A percentile compares a stretch with the other conserved stretches of the same genome.
phyloP scores from a whole-genome alignment of 805 yeast genomes.

The Hanseniaspora mollemarum region DNA sequence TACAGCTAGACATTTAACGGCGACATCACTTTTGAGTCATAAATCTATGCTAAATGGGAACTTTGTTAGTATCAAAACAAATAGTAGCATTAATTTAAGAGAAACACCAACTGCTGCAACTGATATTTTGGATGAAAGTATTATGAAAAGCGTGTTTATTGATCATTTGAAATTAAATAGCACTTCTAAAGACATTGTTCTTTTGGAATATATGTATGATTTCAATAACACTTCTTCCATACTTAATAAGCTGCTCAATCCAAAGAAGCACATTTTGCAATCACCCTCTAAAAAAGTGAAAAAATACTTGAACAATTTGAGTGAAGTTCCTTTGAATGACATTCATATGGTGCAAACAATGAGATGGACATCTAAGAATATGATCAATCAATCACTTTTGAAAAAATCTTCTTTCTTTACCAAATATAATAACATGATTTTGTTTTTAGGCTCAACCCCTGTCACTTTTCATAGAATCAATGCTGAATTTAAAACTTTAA shows the following conservation, averaged over 20 bases:
- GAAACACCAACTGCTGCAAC: neutral
- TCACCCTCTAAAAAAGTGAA: neutral
- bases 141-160: neutral
- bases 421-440: neutral
- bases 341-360: neutral
- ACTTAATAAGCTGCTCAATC: neutral
- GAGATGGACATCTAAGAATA: neutral
- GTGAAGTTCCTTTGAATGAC: neutral
- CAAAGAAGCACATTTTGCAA: neutral
- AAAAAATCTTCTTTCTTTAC: neutral
- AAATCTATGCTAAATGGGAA: neutral
- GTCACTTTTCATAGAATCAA: neutral
- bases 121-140: neutral
- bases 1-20: too few species aligned
- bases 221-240: neutral
- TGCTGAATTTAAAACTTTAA: neutral
- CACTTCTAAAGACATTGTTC: neutral
- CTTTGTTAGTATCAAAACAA: neutral
- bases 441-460: neutral
- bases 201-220: neutral
- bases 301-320: neutral
- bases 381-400: neutral
- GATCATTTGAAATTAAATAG: neutral
- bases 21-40: too few species aligned
- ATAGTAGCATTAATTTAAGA: neutral